These are phyloP conservation scores for Penicillium crystallinum DNA, from an alignment of 495 filamentous ascomycete genomes.

Conservation along the genomic window DNA sequence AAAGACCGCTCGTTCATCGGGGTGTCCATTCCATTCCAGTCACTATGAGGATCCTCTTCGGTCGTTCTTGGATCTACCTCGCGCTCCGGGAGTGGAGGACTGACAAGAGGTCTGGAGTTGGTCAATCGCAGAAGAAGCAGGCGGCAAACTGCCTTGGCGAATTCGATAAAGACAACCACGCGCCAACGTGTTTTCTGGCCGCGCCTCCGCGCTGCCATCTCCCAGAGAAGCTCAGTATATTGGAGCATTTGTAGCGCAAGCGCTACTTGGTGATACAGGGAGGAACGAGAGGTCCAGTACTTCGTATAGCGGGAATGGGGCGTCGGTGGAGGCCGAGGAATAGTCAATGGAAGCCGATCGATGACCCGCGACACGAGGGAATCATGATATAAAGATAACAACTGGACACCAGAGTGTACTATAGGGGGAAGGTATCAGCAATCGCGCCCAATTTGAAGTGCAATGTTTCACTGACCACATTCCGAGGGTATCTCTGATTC, in stretches of 20 bases:
- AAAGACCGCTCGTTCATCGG: constrained; percentile 41
- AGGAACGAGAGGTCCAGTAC: constrained; percentile 75
- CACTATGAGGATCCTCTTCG: constrained; percentile 45
- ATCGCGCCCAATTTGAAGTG: constrained; percentile 1
- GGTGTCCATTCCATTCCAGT: constrained; percentile 46
- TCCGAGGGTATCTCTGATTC: constrained; percentile 94
- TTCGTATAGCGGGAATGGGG: constrained; percentile 86
- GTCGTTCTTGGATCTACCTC: constrained; percentile 62
- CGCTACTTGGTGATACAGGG: constrained; percentile 71
- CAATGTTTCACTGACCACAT: constrained; percentile 47
- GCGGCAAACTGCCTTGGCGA: constrained; percentile 80
- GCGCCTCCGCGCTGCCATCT: constrained; percentile 80
- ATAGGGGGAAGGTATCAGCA: constrained; percentile 1
- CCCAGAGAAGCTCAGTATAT: constrained; percentile 84
- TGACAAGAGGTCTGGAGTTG: constrained; percentile 75
- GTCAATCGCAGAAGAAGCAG: constrained; percentile 79
- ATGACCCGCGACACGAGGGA: constrained; percentile 69
- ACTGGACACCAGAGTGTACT: constrained; percentile 81
- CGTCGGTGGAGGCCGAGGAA: constrained; percentile 49
- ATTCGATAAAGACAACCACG: constrained; percentile 80
- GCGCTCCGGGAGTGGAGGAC: constrained; percentile 79
- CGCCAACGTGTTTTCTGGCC: constrained; percentile 84
- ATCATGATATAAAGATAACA: constrained; percentile 93
- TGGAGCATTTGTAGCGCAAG: constrained; percentile 80
- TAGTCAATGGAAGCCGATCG: constrained; percentile 40